Conservation (phyloP, 306 rosid species). For the Gynostemma pentaphyllum region DNA sequence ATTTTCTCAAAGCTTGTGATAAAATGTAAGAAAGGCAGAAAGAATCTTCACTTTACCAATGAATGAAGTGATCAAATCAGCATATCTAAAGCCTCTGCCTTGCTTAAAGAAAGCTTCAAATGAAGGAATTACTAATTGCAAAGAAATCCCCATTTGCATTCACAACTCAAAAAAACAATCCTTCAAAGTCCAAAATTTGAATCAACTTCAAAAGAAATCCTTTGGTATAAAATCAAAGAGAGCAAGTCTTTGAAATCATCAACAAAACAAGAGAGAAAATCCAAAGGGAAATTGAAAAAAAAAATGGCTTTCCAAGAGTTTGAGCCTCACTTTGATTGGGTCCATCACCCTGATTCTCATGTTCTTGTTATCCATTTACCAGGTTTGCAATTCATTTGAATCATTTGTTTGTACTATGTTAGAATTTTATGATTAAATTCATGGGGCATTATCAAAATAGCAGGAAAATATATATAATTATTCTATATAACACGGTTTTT, state of each 20-base stretch:
- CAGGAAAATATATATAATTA: too few relatives aligned
- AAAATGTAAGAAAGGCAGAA: background rate
- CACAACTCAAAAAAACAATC: background rate
- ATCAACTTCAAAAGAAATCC: background rate
- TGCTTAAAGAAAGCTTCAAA: constrained; percentile 3
- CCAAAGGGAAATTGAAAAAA: background rate
- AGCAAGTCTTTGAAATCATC: background rate
- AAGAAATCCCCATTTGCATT: constrained; percentile 5
- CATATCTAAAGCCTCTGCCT: background rate
- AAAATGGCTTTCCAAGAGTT: background rate
- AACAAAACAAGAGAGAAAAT: background rate
- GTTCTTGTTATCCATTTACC: background rate
- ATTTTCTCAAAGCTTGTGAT: too few relatives aligned
- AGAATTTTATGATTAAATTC: too few relatives aligned
- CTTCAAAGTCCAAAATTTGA: background rate
- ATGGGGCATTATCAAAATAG: too few relatives aligned
- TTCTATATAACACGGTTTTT: too few relatives aligned
- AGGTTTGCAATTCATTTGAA: background rate
- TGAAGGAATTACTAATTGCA: background rate
- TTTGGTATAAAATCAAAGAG: background rate
- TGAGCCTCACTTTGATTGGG: background rate
- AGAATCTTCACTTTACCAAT: background rate
- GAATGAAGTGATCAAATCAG: background rate
- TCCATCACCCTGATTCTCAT: background rate
- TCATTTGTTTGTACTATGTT: too few relatives aligned